Percentiles rank a stretch among this genome's conserved stretches.
These are phyloP conservation scores for Solioccasus polychromus DNA, from an alignment of 768 basidiomycete genomes.

Conservation along the genomic window DNA sequence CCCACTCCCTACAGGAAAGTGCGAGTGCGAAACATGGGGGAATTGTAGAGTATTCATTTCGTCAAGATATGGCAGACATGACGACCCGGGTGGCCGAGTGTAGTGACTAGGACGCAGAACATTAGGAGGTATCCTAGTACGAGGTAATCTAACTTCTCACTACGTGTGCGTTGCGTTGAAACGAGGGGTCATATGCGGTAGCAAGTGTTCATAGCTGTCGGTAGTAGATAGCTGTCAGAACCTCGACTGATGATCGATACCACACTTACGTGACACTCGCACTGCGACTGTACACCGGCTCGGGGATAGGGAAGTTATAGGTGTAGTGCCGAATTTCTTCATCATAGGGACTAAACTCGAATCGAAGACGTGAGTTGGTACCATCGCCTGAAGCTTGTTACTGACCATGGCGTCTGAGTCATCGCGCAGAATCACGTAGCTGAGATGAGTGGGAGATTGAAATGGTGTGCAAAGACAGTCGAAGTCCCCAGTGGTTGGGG, in stretches of 20 bases:
- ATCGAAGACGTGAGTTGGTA: neutral
- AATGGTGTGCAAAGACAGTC: neutral
- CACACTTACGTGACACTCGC: conserved; percentile 9
- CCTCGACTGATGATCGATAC: neutral
- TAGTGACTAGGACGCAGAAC: conserved; percentile 2
- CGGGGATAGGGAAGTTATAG: neutral
- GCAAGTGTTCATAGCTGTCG: conserved; percentile 4
- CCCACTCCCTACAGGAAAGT: neutral
- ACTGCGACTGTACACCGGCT: neutral
- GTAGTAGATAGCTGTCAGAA: conserved; percentile 3
- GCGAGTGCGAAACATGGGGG: neutral
- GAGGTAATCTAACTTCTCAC: conserved; percentile 9
- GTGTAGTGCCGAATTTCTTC: conserved; percentile 1
- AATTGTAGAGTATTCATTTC: too few relatives aligned
- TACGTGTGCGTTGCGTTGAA: neutral
- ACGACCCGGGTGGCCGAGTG: neutral
- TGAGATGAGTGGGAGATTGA: neutral
- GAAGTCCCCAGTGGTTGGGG: conserved; percentile 8
- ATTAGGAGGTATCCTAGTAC: neutral
- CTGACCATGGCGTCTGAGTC: conserved; percentile 11
- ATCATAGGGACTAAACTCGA: conserved; percentile 5
- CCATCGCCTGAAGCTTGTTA: neutral
- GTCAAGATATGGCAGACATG: neutral
- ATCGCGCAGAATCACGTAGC: conserved; percentile 6
- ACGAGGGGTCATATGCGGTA: neutral